Evolutionary conservation across 805 yeast genomes (phyloP).

Genomic region (Grigorovia transvaalensis): DNA sequence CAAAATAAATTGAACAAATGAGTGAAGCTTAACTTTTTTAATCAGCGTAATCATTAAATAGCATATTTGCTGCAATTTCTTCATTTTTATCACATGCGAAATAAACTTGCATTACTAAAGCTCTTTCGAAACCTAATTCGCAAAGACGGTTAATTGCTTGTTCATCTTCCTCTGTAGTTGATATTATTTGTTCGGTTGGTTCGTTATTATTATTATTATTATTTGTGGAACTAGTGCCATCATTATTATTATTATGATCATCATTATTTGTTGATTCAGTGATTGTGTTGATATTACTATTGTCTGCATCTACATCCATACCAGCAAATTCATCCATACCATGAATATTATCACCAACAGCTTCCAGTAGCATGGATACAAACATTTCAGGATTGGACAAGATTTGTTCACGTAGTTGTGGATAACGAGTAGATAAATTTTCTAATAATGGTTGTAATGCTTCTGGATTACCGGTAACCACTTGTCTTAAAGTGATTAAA

Average conservation of each 20-base stretch:
- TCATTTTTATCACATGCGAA: constrained; percentile 98
- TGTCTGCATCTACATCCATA: constrained; percentile 14
- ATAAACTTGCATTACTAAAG: constrained; percentile 82
- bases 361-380: constrained; percentile 58
- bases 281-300: constrained; percentile 14
- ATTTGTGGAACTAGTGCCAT: constrained; percentile 27
- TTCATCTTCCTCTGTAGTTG: constrained; percentile 73
- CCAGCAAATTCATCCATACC: constrained; percentile 23
- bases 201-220: constrained; percentile 14
- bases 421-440: constrained; percentile 70
- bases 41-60: constrained; percentile 52
- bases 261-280: constrained; percentile 28
- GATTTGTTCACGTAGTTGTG: constrained; percentile 72
- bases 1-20: not conserved
- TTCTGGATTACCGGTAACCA: constrained; percentile 79
- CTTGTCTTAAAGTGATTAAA: constrained; percentile 55
- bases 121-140: constrained; percentile 86
- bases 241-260: constrained; percentile 17
- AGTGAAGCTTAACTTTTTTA: no score
- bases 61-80: constrained; percentile 88
- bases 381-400: constrained; percentile 87
- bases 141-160: constrained; percentile 83
- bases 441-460: constrained; percentile 75
- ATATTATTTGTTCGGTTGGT: constrained; percentile 28
- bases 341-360: constrained; percentile 42